Conservation (phyloP, 768 basidiomycete genomes). For the Cyclocybe cylindracea region DNA sequence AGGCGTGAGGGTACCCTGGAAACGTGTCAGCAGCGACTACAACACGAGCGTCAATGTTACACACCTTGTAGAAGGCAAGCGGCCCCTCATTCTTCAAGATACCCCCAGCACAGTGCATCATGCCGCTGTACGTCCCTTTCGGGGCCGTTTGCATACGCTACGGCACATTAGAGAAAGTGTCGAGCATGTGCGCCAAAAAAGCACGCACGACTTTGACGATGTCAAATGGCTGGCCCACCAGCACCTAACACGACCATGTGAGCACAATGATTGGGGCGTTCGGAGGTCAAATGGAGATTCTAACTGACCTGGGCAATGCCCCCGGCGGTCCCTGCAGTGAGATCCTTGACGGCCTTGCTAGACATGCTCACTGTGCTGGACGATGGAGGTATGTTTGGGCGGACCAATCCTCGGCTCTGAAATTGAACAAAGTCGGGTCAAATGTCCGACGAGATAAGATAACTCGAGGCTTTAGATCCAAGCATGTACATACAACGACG, state of each 20-base stretch:
- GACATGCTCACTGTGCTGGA: conserved; percentile 35
- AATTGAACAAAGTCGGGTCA: no score
- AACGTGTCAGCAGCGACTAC: conserved; percentile 5
- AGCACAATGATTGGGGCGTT: conserved; percentile 8
- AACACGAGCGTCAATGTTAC: conserved; percentile 1
- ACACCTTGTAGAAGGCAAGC: conserved; percentile 92
- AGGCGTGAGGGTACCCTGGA: conserved; percentile 86
- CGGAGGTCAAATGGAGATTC: background rate
- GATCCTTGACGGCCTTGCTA: conserved; percentile 75
- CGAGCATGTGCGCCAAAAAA: background rate
- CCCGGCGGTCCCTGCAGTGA: conserved; percentile 88
- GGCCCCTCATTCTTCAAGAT: conserved; percentile 92
- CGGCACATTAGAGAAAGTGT: conserved; percentile 4
- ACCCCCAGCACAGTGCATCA: conserved; percentile 87
- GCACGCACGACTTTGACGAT: conserved; percentile 91
- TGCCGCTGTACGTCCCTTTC: conserved; percentile 85
- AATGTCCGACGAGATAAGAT: conserved; percentile 26
- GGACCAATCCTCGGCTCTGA: no score
- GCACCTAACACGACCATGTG: conserved; percentile 49
- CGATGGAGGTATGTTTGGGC: background rate
- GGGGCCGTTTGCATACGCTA: conserved; percentile 95
- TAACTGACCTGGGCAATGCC: conserved; percentile 77
- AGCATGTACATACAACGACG: conserved; percentile 8
- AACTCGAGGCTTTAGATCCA: conserved; percentile 12
- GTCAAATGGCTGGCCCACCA: conserved; percentile 94